Conservation (phyloP, 2,329 filamentous ascomycete genomes). For the Biscogniauxia mediterranea region DNA sequence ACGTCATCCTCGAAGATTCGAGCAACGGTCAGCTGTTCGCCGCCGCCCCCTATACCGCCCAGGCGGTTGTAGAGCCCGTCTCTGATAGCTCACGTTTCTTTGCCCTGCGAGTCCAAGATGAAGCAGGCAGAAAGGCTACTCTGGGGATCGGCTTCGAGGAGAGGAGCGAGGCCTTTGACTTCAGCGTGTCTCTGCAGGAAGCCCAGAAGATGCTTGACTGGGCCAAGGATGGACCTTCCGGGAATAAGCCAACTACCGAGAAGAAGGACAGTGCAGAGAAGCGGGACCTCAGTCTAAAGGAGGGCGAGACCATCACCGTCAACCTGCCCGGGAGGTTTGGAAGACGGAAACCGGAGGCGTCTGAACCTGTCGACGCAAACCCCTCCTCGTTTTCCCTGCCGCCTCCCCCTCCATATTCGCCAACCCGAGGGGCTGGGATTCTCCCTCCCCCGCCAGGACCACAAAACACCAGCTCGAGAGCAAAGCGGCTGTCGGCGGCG, state of each 20-base stretch:
- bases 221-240: constrained; percentile 41
- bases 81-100: constrained; percentile 83
- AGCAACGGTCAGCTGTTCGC: constrained; percentile 75
- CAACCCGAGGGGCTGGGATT: constrained; percentile 34
- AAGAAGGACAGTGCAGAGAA: constrained; percentile 51
- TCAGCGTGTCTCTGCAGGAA: constrained; percentile 77
- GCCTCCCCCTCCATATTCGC: constrained; percentile 52
- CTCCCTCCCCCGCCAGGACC: constrained; percentile 68
- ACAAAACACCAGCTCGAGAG: constrained; percentile 50
- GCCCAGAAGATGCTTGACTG: constrained; percentile 68
- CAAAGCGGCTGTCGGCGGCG: constrained; percentile 55
- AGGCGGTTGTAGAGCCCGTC: constrained; percentile 70
- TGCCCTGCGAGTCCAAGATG: constrained; percentile 75
- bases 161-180: constrained; percentile 81
- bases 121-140: constrained; percentile 71
- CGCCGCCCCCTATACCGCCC: constrained; percentile 71
- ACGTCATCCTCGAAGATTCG: constrained; percentile 77
- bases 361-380: constrained; percentile 26
- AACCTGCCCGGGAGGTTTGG: constrained; percentile 64
- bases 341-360: constrained; percentile 43
- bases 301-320: constrained; percentile 84
- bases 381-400: constrained; percentile 68
- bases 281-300: constrained; percentile 81
- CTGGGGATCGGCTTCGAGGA: constrained; percentile 88
- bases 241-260: constrained; percentile 36